Conservation (phyloP, 1,139 yeast species). For the Yamadazyma jaroonii region DNA sequence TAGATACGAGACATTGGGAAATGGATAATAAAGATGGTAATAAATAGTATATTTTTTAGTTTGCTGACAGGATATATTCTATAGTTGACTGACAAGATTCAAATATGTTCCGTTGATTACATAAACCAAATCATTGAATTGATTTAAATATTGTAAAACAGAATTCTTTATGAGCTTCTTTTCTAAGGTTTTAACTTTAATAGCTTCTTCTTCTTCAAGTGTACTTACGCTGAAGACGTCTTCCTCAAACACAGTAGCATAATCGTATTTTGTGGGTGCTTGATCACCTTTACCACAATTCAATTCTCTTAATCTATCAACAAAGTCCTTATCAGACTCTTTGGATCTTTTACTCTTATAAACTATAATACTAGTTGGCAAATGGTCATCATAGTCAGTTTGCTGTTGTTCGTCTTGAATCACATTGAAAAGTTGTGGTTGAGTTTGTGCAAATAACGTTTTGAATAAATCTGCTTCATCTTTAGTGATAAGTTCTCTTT, state of each 20-base stretch:
- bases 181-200: conserved; percentile 10
- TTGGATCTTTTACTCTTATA: conserved; percentile 10
- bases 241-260: conserved; percentile 10
- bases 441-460: conserved; percentile 8
- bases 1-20: too few species aligned
- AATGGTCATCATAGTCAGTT: conserved; percentile 12
- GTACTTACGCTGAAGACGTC: conserved; percentile 8
- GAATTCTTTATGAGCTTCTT: conserved; percentile 10
- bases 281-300: conserved; percentile 2
- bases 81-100: neutral
- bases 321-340: conserved; percentile 11
- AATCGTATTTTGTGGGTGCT: conserved; percentile 1
- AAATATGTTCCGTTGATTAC: conserved; percentile 14
- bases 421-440: conserved; percentile 7
- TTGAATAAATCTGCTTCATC: conserved; percentile 13
- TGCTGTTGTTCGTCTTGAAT: conserved; percentile 7
- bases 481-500: conserved; percentile 6
- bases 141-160: conserved; percentile 11
- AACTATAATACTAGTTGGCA: conserved; percentile 12
- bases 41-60: too few species aligned
- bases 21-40: too few species aligned
- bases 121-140: conserved; percentile 12
- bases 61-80: neutral
- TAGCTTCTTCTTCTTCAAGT: conserved; percentile 9
- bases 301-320: conserved; percentile 11